Base-by-base conservation (phyloP, 495 filamentous ascomycete genomes). In the Immersiella caudata region DNA sequence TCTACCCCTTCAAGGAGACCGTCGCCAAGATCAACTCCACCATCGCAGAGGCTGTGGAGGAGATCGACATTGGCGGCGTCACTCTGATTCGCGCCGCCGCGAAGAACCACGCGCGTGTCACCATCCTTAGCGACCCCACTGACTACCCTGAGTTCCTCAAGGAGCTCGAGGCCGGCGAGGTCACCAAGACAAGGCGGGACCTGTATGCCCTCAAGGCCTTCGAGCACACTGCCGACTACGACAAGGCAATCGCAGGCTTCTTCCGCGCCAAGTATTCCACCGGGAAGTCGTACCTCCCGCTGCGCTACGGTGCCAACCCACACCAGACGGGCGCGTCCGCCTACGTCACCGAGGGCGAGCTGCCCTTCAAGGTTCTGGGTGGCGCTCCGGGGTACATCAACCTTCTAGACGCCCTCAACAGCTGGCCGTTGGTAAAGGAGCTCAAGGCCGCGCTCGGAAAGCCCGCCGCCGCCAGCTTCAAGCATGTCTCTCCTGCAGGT, bases 1-100 rank as follows among this genome's bases (percentile, higher is more conserved):
- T 99, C 25, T 98, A 97, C 79, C 94, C 94, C 14, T 98, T 99
- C 87, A 96, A 97, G 84, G 93, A 97, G 74, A 97, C 96, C 56
- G 87, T 98, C 66, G 90, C 93, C 66, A 96, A 97, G 84, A 88
- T 95, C 83, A 96, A 97, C 74, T 96, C 98, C 70, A 97, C 94
- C 59, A 90, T 99, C 68, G 86, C 90, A 24, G 95, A 99, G 79
- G 95, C 95, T 57, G 94, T 99, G 22, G 95, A 99, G 81, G 95
- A 98, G 83, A 93, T 99, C 67, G 95, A 99, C 82, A 96, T 99
- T 74, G 94, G 94, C 66, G 95, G 95, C 73, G 95, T 99, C 55
- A 98, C 95, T 24, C 87, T 99, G 69, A 91, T 99, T 74, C 89
- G 95, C 68, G 95, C 95, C 25, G 95, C 95, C 35, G 95, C 96